Evolutionary conservation across 2,329 filamentous ascomycete genomes (phyloP).

Genomic region (Metarhizium sp.): DNA sequence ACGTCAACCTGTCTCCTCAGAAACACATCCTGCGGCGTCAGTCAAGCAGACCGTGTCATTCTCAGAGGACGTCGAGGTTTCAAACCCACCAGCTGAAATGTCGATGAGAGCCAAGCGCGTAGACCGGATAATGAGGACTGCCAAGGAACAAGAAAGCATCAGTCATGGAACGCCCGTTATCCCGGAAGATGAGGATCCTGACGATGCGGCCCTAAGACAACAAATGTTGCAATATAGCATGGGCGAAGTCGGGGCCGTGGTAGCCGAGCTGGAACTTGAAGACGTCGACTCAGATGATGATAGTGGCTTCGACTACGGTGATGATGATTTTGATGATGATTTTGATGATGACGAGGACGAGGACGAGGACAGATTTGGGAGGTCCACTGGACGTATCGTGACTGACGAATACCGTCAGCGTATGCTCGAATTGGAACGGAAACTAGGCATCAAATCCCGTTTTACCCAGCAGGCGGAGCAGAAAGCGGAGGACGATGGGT

Average conservation of each 20-base stretch:
- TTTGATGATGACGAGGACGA: slow-evolving; percentile 52
- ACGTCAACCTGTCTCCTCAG: neutral
- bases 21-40: neutral
- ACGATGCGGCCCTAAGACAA: slow-evolving; percentile 70
- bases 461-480: slow-evolving; percentile 44
- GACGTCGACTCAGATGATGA: slow-evolving; percentile 51
- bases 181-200: slow-evolving; percentile 65
- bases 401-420: slow-evolving; percentile 66
- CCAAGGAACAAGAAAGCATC: slow-evolving; percentile 43
- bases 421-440: slow-evolving; percentile 80
- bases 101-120: slow-evolving; percentile 37
- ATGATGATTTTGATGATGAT: slow-evolving; percentile 43
- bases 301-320: slow-evolving; percentile 44
- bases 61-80: slow-evolving; percentile 40
- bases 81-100: slow-evolving; percentile 17
- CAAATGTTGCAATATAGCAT: slow-evolving; percentile 90
- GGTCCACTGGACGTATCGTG: slow-evolving; percentile 57
- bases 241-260: slow-evolving; percentile 81
- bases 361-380: slow-evolving; percentile 68
- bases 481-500: slow-evolving; percentile 24
- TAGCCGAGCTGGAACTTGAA: slow-evolving; percentile 83
- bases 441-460: slow-evolving; percentile 51
- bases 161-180: slow-evolving; percentile 40
- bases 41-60: slow-evolving; percentile 55
- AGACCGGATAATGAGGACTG: slow-evolving; percentile 47